Conservation (phyloP, 1,284 basidiomycete genomes). For the Tylopilus sp. region DNA sequence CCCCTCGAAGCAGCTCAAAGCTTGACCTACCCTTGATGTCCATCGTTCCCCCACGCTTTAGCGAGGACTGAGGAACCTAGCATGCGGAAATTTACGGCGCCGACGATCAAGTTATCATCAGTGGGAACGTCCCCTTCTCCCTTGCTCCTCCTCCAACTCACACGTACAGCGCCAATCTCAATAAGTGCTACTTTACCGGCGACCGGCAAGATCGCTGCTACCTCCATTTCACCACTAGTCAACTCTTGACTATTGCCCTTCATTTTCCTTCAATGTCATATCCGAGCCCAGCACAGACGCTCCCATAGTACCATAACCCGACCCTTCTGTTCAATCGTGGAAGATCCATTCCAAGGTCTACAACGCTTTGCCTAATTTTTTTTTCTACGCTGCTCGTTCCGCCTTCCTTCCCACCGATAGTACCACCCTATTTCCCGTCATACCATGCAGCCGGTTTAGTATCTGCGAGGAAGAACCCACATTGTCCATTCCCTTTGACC, state of each 20-base stretch:
- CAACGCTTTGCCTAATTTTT: slow-evolving; percentile 61
- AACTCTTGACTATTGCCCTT: slow-evolving; percentile 82
- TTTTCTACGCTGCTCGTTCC: slow-evolving; percentile 54
- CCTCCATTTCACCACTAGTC: slow-evolving; percentile 78
- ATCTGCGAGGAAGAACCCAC: slow-evolving; percentile 85
- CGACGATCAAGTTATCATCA: slow-evolving; percentile 93
- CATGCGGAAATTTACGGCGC: slow-evolving; percentile 97
- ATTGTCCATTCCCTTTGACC: slow-evolving; percentile 68
- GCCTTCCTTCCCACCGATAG: slow-evolving; percentile 47
- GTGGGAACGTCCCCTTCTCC: slow-evolving; percentile 73
- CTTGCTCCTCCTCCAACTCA: slow-evolving; percentile 3
- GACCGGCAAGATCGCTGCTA: slow-evolving; percentile 98
- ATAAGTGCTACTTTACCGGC: slow-evolving; percentile 93
- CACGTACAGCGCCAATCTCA: slow-evolving; percentile 88
- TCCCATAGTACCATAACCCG: slow-evolving; percentile 68
- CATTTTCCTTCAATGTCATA: slow-evolving; percentile 76
- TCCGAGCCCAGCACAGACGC: slow-evolving; percentile 42
- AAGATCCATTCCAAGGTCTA: slow-evolving; percentile 66
- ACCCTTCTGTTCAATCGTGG: slow-evolving; percentile 67
- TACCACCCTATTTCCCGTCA: slow-evolving; percentile 80
- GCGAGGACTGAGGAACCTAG: slow-evolving; percentile 99
- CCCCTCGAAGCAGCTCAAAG: slow-evolving; percentile 77
- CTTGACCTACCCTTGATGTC: slow-evolving; percentile 80
- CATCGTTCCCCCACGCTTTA: slow-evolving; percentile 91
- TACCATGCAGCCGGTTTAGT: slow-evolving; percentile 88